Percentiles rank a stretch among this genome's conserved stretches.
These are phyloP conservation scores for Solanum rostratum DNA, from an alignment of 257 asterid species.

Conservation along the genomic window DNA sequence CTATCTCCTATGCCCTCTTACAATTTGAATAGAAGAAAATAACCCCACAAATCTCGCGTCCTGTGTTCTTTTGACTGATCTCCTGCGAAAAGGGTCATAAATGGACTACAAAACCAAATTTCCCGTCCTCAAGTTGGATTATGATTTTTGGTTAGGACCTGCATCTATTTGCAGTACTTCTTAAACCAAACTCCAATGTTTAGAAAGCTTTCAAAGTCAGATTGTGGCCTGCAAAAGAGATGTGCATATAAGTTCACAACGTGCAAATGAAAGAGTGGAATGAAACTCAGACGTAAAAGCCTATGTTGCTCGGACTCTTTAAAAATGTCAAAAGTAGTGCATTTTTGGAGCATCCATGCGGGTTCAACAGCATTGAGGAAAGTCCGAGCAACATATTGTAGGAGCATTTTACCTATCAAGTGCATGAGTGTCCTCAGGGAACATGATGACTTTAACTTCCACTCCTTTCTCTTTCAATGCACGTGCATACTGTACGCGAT, in stretches of 20 bases:
- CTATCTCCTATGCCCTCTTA: background rate
- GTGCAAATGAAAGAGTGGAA: background rate
- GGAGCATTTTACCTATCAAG: slow-evolving; percentile 43
- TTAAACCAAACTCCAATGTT: slow-evolving; percentile 82
- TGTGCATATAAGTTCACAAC: background rate
- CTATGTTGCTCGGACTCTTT: background rate
- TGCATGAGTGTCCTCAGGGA: slow-evolving; percentile 68
- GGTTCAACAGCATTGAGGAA: background rate
- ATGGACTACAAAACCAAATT: background rate
- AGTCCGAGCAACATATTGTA: background rate
- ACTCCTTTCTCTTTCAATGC: slow-evolving; percentile 79
- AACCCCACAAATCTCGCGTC: background rate
- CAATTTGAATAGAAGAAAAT: background rate
- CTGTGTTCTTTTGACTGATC: background rate
- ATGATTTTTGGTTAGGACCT: background rate
- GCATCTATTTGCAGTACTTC: slow-evolving; percentile 50
- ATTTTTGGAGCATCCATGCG: background rate
- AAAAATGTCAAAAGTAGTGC: background rate
- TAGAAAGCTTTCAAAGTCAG: slow-evolving; percentile 85
- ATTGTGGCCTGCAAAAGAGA: slow-evolving; percentile 59
- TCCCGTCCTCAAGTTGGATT: background rate
- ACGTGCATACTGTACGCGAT: slow-evolving; percentile 52
- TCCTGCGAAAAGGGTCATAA: background rate
- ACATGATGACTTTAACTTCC: slow-evolving; percentile 55
- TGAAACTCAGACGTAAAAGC: background rate